Evolutionary conservation across 78 protist species (phyloP).

Genomic region (Anaeramoeba flamelloides): DNA sequence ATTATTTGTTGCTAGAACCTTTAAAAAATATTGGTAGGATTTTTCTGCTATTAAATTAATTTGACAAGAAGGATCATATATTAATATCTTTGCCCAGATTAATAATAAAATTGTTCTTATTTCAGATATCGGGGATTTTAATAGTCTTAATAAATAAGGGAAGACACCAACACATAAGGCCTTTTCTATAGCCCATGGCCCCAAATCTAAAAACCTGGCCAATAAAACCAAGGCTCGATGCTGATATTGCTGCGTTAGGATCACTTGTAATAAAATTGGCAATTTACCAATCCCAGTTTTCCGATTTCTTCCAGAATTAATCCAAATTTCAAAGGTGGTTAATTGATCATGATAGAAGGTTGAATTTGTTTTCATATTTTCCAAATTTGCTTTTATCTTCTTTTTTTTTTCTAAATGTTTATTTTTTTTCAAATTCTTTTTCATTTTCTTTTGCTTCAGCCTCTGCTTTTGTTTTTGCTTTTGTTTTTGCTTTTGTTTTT

Average conservation of each 20-base stretch:
- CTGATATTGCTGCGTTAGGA: neutral
- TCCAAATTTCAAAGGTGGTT: neutral
- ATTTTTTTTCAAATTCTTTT: too few relatives aligned
- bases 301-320: neutral
- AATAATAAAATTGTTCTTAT: neutral
- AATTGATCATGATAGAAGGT: neutral
- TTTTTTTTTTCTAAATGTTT: too few relatives aligned
- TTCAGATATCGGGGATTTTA: neutral
- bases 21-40: neutral
- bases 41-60: neutral
- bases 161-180: neutral
- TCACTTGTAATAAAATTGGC: neutral
- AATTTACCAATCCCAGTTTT: neutral
- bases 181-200: neutral
- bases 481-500: neutral
- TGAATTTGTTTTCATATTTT: too few relatives aligned
- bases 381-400: too few relatives aligned
- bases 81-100: neutral
- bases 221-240: neutral
- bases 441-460: neutral
- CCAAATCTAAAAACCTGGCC: neutral
- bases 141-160: neutral
- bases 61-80: neutral
- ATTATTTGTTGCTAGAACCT: constrained; percentile 12
- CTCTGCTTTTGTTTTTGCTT: neutral